Conservation (phyloP, 176 grass and related monocot species). For the Hordeum vulgare region DNA sequence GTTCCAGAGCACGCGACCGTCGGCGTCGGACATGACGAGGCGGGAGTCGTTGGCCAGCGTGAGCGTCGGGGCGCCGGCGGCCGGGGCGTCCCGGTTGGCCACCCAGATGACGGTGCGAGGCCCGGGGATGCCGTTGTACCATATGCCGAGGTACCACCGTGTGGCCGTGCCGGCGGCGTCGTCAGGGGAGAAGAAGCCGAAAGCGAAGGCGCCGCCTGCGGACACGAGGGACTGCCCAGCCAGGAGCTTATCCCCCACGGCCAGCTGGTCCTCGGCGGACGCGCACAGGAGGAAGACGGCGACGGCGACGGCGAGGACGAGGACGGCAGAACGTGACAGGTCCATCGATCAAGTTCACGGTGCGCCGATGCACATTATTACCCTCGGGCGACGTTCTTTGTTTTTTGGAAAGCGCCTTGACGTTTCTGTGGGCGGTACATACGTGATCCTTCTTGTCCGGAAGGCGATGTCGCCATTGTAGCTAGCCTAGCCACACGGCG, state of each 20-base stretch:
- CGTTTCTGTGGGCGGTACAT: background rate
- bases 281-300: background rate
- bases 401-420: too few relatives aligned
- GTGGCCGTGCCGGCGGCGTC: background rate
- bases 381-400: too few relatives aligned
- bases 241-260: background rate
- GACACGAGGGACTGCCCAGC: background rate
- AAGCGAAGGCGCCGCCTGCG: background rate
- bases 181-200: conserved; percentile 8
- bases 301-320: too few relatives aligned
- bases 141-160: conserved; percentile 9
- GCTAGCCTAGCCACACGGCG: too few relatives aligned
- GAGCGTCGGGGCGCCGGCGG: background rate
- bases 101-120: conserved; percentile 19
- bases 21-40: background rate
- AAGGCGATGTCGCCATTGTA: too few relatives aligned
- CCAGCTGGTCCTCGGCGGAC: conserved; percentile 7
- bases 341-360: background rate
- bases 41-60: background rate
- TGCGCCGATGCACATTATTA: too few relatives aligned
- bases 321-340: background rate
- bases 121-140: background rate
- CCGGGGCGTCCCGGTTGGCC: background rate
- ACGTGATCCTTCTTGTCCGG: too few relatives aligned
- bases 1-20: conserved; percentile 14